A percentile compares a stretch with the other conserved stretches of the same genome.
Evolutionary conservation across 805 yeast genomes (phyloP).

Genomic region (Helenozyma rhizophorensis): DNA sequence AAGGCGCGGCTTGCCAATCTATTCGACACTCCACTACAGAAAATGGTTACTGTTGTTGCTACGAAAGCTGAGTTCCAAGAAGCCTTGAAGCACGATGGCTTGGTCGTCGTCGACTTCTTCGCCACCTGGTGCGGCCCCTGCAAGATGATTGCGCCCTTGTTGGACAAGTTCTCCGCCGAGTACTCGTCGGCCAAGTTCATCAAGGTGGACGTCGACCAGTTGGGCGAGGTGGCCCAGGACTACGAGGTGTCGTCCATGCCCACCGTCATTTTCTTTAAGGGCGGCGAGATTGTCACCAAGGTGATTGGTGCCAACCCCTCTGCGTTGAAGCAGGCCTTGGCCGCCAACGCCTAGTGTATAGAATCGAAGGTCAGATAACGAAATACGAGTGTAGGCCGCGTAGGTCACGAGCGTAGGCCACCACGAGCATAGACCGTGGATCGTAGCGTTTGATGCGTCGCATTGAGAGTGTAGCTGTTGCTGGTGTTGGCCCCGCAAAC

Average conservation of each 20-base stretch:
- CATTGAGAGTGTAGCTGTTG: not conserved
- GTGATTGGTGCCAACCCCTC: constrained; percentile 90
- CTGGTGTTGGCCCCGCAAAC: too few species aligned
- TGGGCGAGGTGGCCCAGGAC: constrained; percentile 69
- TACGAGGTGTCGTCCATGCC: constrained; percentile 57
- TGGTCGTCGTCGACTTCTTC: constrained; percentile 91
- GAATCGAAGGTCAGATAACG: constrained; percentile 1
- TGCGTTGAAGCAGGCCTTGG: constrained; percentile 67
- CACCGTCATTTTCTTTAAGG: constrained; percentile 69
- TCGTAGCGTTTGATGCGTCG: too few species aligned
- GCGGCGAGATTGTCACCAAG: constrained; percentile 72
- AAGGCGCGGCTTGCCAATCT: not conserved
- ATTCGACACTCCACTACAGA: constrained; percentile 3
- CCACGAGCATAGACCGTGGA: too few species aligned
- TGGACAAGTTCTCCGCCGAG: constrained; percentile 73
- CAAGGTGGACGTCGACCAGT: constrained; percentile 90
- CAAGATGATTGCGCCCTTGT: constrained; percentile 92
- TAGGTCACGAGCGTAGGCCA: too few species aligned
- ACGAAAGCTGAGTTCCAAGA: constrained; percentile 56
- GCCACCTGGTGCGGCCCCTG: constrained; percentile 99
- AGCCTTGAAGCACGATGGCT: constrained; percentile 58
- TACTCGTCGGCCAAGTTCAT: constrained; percentile 68
- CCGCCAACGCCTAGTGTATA: constrained; percentile 41
- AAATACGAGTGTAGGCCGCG: not conserved
- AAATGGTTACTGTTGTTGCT: constrained; percentile 35